Base-by-base conservation (phyloP, 2,329 filamentous ascomycete species). In the Sporothrix globosa region DNA sequence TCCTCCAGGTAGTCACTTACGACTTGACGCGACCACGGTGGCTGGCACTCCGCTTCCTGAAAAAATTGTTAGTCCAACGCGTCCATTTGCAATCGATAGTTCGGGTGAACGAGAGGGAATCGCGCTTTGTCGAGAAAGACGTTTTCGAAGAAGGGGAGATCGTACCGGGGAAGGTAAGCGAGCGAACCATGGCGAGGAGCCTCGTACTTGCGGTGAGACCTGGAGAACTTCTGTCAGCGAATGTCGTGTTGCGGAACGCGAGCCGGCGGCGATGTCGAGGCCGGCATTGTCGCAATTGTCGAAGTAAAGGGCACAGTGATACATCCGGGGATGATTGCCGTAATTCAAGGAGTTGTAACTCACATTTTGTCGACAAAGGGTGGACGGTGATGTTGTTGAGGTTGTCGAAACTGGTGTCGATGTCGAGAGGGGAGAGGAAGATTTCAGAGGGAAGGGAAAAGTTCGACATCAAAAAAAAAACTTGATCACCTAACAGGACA, bases 161-260 rank as follows among this genome's bases (percentile, higher is more conserved):
- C 73, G 73, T 74, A 74, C 73, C 74, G 74, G 76, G 92, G 92
- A 81, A 96, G 84, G 86, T 89, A 95, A 78, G 91, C 92, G 83
- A 98, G 87, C 82, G 92, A 94, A 82, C 95, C 96, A 87, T 98
- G 95, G 83, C 95, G 92, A 73, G 94, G 94, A 83, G 94, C 94
- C 89, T 96, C 85, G 81, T 82, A 87, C 84, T 87, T 86, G 78
- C 84, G 83, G 82, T 86, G 84, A 82, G 80, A 80, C 80, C 82
- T 80, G 74, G 73, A 76, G 75, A 76, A 21, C n/a, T 75, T 69
- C 41, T 70, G 69, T 68, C 24, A 72, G 67, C 13, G 3, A 4
- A 60, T n/a, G 9, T 24, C 27, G 24, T 27, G 65, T 44, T 41
- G 48, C 19, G 24, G n/a, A 52, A 53, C 19, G 39, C n/a, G 53